Percentiles rank a stretch among this genome's conserved stretches.
Conservation (phyloP, 306 rosid genomes). For the Quercus engelmannii region DNA sequence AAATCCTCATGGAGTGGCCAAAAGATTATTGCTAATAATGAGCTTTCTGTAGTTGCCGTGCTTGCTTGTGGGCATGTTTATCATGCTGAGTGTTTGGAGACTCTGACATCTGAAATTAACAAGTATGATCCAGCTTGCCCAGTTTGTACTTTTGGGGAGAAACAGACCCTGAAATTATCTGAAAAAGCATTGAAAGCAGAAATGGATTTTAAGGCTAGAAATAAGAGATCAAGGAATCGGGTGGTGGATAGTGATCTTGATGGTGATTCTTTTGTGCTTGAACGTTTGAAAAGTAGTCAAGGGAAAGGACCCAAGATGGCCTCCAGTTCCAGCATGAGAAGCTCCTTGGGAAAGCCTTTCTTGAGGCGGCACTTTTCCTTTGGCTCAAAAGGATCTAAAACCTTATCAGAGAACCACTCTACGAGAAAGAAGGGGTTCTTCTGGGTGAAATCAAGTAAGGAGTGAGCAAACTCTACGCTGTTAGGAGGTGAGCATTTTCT, state of each 20-base stretch:
- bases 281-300: slow-evolving; percentile 44
- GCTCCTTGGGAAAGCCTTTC: slow-evolving; percentile 66
- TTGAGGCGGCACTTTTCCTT: slow-evolving; percentile 81
- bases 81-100: slow-evolving; percentile 93
- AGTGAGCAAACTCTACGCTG: slow-evolving; percentile 36
- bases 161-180: slow-evolving; percentile 56
- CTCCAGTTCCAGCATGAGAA: slow-evolving; percentile 63
- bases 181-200: slow-evolving; percentile 75
- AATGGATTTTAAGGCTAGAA: slow-evolving; percentile 63
- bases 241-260: slow-evolving; percentile 59
- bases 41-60: slow-evolving; percentile 70
- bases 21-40: slow-evolving; percentile 48
- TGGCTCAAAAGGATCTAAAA: slow-evolving; percentile 68
- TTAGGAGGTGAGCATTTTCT: slow-evolving; percentile 48
- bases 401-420: slow-evolving; percentile 45
- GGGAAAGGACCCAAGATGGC: slow-evolving; percentile 49
- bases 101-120: slow-evolving; percentile 64
- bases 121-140: slow-evolving; percentile 92
- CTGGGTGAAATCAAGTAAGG: slow-evolving; percentile 80
- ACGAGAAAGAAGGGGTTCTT: slow-evolving; percentile 83
- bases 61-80: slow-evolving; percentile 79
- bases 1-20: slow-evolving; percentile 58
- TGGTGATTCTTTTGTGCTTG: slow-evolving; percentile 45
- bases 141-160: slow-evolving; percentile 78
- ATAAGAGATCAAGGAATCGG: slow-evolving; percentile 54